These are phyloP conservation scores for Cucurbita ficifolia DNA, from an alignment of 306 rosid species.

Conservation along the genomic window DNA sequence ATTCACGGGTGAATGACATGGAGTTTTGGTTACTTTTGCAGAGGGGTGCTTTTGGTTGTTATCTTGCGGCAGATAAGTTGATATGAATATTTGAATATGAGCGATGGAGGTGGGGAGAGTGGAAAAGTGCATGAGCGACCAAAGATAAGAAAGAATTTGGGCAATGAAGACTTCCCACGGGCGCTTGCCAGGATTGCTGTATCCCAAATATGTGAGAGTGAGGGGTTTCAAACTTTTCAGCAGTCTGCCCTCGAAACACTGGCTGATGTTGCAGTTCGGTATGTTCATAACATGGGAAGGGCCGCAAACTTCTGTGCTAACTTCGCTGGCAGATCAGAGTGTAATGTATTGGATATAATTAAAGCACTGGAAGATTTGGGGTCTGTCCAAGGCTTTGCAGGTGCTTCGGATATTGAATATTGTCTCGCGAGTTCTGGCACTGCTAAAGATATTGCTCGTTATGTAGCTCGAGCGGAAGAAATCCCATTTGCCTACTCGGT, in stretches of 20 bases:
- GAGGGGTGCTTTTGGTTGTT: conserved; percentile 22
- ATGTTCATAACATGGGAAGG: conserved; percentile 43
- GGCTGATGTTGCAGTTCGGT: conserved; percentile 39
- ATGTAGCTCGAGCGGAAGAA: conserved; percentile 29
- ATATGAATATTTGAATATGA: conserved; percentile 89
- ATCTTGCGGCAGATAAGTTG: conserved; percentile 25
- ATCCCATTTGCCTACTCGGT: conserved; percentile 38
- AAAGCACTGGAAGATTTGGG: conserved; percentile 76
- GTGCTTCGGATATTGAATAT: conserved; percentile 58
- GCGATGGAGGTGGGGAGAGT: conserved; percentile 75
- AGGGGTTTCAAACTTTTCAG: conserved; percentile 70
- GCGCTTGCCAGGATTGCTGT: conserved; percentile 55
- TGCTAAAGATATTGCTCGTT: conserved; percentile 39
- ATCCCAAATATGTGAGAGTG: conserved; percentile 61
- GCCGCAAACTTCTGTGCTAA: conserved; percentile 48
- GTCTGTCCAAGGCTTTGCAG: conserved; percentile 45
- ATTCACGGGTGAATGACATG: background rate
- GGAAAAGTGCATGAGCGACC: conserved; percentile 53
- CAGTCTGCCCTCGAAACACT: conserved; percentile 51
- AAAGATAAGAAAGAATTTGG: conserved; percentile 22
- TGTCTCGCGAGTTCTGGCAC: conserved; percentile 54
- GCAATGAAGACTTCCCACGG: conserved; percentile 46
- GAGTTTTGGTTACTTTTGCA: conserved; percentile 7
- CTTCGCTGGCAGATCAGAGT: conserved; percentile 48
- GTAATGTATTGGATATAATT: conserved; percentile 51